Percentiles rank a stretch among this genome's conserved stretches.
phyloP scores from a whole-genome alignment of 768 basidiomycete genomes.

The Tylopilus felleus region DNA sequence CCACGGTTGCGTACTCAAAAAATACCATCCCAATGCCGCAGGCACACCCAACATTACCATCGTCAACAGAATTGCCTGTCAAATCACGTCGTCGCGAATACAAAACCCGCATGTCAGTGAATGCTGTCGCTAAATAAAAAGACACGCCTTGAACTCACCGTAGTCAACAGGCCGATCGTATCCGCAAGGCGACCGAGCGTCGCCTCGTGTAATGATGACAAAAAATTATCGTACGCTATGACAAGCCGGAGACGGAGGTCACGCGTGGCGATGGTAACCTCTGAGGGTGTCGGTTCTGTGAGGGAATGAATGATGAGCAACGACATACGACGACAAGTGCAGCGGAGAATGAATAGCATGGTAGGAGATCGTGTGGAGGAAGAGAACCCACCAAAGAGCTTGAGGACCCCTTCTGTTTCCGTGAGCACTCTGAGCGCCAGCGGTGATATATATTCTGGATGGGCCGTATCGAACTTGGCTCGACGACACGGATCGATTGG shows the following conservation, averaged over 20 bases:
- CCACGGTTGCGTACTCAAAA: slow-evolving; percentile 9
- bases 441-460: slow-evolving; percentile 28
- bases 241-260: slow-evolving; percentile 23
- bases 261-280: slow-evolving; percentile 20
- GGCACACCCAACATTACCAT: slow-evolving; percentile 18
- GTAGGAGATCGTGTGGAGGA: neutral
- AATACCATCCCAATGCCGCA: slow-evolving; percentile 21
- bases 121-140: neutral
- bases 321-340: neutral
- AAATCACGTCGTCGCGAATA: neutral
- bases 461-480: slow-evolving; percentile 15
- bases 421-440: slow-evolving; percentile 26
- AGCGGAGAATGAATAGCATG: neutral
- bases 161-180: slow-evolving; percentile 18
- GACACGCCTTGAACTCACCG: neutral
- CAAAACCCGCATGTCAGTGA: neutral
- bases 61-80: slow-evolving; percentile 20
- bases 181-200: slow-evolving; percentile 27
- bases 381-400: slow-evolving; percentile 23
- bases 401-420: slow-evolving; percentile 24
- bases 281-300: slow-evolving; percentile 29
- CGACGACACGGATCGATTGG: slow-evolving; percentile 24
- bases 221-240: slow-evolving; percentile 18
- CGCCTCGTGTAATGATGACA: slow-evolving; percentile 15
- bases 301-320: neutral